Evolutionary conservation across 192 early-diverging fungal genomes (phyloP).

Genomic region (Polychytrium aggregatum): DNA sequence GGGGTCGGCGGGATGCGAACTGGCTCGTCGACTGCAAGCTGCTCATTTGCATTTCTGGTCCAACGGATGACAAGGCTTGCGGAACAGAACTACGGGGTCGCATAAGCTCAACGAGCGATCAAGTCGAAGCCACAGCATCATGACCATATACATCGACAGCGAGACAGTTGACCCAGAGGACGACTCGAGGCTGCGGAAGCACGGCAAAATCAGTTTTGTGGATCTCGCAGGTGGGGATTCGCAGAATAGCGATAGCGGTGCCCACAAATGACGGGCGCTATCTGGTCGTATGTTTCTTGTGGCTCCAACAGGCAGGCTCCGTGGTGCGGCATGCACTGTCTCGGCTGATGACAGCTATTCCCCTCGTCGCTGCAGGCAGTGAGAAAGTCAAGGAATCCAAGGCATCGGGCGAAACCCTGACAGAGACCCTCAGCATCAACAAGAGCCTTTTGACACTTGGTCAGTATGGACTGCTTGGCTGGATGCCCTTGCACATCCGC

Average conservation of each 20-base stretch:
- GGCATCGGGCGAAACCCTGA: constrained; percentile 33
- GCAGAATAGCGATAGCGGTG: background rate
- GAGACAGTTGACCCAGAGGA: constrained; percentile 8
- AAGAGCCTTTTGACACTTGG: constrained; percentile 43
- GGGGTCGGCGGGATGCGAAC: too few species aligned
- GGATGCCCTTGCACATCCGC: too few species aligned
- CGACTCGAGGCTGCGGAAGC: constrained; percentile 3
- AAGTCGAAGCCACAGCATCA: constrained; percentile 35
- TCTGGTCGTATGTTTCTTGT: too few species aligned
- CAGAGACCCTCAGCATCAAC: constrained; percentile 43
- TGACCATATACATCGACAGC: constrained; percentile 40
- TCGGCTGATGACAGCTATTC: too few species aligned
- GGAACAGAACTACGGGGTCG: constrained; percentile 40
- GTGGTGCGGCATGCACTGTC: too few species aligned
- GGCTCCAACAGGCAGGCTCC: too few species aligned
- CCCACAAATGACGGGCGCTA: too few species aligned
- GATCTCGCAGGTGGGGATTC: constrained; percentile 37
- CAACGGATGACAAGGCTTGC: constrained; percentile 23
- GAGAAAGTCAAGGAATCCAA: constrained; percentile 42
- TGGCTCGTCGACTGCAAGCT: too few species aligned
- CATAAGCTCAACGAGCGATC: constrained; percentile 46
- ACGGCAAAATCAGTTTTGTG: constrained; percentile 46
- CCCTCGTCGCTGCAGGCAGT: constrained; percentile 38
- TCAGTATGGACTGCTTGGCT: too few species aligned
- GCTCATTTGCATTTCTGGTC: too few species aligned